Base-by-base conservation (phyloP, 371 early-diverging fungal species). In the Mucor ambiguus region DNA sequence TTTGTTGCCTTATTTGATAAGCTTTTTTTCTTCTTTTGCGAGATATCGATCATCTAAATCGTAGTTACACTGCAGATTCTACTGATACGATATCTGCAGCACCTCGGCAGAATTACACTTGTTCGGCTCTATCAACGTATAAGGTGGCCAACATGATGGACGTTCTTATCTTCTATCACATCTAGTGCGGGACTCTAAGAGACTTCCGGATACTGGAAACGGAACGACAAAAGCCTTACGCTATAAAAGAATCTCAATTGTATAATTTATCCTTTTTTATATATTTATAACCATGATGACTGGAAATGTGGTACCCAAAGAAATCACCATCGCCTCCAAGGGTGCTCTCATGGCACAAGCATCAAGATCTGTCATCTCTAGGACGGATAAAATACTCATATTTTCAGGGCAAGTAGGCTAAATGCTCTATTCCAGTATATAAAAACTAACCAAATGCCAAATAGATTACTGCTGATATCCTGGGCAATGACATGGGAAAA, bases 401-500 rank as follows among this genome's bases (percentile, higher is more conserved):
- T 62, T 54, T 62, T 52, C 54, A 26, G 54, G 63, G 63, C 52
- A 62, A 35, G 24, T 46, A 18, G 5, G 43, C 5, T 4, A 12
- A 4, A 14, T 32, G 20, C 9, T 22, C 22, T 20, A 2, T 24
- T 14, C 9, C 3, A 35, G 2, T 11, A 33, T 22, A 1, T 33
- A 35, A 35, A 30, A 35, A 24, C 14, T 26, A 11, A 20, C 10
- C 22, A 14, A 38, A 32, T 43, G 5, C 41, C 3, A 20, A 37
- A 37, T 4, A 73, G 74, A 18, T 64, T 73, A 22, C 30, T 70
- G 44, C 55, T 70, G 2, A 56, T 73, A 5, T 70, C 74, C n/a
- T 73, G 75, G 75, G 68, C 71, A 22, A 71, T 71, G 46, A 68
- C 65, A 24, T 74, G 75, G 75, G 75, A 74, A 68, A 71, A 67